phyloP scores from a whole-genome alignment of 768 basidiomycete genomes.

The Boletus eberwhitei region DNA sequence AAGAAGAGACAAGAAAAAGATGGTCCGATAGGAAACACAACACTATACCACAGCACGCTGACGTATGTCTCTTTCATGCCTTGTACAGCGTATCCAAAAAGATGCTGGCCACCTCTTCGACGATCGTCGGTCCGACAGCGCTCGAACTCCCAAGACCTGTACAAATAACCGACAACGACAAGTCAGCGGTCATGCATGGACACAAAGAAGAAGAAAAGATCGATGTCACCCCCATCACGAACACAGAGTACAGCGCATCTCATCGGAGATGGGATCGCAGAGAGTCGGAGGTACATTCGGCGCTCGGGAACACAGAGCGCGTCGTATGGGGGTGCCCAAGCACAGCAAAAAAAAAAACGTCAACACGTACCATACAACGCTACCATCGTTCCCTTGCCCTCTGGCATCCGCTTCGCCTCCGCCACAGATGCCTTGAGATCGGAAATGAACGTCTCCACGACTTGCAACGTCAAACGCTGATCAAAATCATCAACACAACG shows the following conservation, averaged over 20 bases:
- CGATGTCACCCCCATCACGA: neutral
- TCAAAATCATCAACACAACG: neutral
- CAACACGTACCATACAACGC: constrained; percentile 73
- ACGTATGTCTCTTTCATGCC: constrained; percentile 38
- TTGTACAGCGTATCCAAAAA: constrained; percentile 84
- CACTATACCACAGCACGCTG: neutral
- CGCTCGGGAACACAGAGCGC: neutral
- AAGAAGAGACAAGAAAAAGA: neutral
- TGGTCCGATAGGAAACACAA: neutral
- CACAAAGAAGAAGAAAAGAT: neutral
- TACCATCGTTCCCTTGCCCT: constrained; percentile 85
- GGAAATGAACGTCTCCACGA: constrained; percentile 73
- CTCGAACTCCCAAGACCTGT: constrained; percentile 80
- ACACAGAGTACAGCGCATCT: neutral
- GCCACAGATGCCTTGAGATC: constrained; percentile 79
- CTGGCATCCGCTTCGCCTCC: constrained; percentile 60
- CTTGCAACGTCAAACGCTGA: constrained; percentile 75
- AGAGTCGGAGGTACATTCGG: neutral
- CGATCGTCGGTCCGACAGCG: constrained; percentile 76
- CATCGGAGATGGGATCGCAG: neutral
- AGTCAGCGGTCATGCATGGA: neutral
- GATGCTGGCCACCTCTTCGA: constrained; percentile 70
- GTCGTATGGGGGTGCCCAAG: neutral
- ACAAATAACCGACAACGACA: neutral
- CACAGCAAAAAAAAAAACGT: neutral